A percentile compares a stretch with the other conserved stretches of the same genome.
These are phyloP conservation scores for Polysphondylium violaceum DNA, from an alignment of 78 protist genomes.

Conservation along the genomic window DNA sequence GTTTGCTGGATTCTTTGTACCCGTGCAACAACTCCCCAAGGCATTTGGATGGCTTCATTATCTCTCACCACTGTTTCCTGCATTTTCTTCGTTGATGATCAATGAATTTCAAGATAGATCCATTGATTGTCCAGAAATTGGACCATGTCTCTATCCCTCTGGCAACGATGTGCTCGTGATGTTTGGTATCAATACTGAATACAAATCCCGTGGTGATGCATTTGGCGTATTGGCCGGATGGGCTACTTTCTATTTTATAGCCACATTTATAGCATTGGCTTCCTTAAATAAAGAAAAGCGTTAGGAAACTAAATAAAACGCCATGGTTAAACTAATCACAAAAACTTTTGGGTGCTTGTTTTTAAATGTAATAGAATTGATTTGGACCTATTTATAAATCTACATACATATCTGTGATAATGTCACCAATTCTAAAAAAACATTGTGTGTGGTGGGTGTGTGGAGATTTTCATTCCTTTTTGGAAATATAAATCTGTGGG, in stretches of 20 bases:
- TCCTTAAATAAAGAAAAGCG: conserved; percentile 49
- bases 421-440: too few species aligned
- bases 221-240: background rate
- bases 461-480: too few species aligned
- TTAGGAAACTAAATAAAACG: background rate
- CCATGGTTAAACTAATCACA: too few species aligned
- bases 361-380: too few species aligned
- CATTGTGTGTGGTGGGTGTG: too few species aligned
- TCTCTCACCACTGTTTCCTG: conserved; percentile 9
- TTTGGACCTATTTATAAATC: too few species aligned
- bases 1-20: conserved; percentile 69
- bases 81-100: background rate
- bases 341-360: too few species aligned
- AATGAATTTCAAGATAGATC: conserved; percentile 22
- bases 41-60: conserved; percentile 50
- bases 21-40: conserved; percentile 27
- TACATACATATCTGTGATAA: too few species aligned
- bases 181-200: conserved; percentile 13
- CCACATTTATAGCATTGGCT: conserved; percentile 1
- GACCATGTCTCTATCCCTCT: conserved; percentile 14
- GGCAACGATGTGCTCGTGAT: conserved; percentile 1
- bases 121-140: conserved; percentile 3
- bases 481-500: too few species aligned
- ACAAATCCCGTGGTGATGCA: background rate
- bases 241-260: background rate